These are phyloP conservation scores for Allium fistulosum DNA, from an alignment of 106 monocot genomes.

Conservation along the genomic window DNA sequence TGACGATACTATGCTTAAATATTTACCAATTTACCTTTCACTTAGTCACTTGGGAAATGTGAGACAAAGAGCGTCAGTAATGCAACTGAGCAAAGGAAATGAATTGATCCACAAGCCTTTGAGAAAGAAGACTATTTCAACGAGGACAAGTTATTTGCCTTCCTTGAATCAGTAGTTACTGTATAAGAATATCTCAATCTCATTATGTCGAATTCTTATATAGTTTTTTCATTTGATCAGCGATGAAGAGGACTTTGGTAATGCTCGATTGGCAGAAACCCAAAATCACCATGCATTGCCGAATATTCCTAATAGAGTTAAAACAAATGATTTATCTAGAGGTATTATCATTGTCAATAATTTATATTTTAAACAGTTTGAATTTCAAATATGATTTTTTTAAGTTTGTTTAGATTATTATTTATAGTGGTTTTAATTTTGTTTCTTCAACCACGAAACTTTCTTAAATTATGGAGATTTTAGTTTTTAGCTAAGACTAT, in stretches of 20 bases:
- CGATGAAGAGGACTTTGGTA: too few species aligned
- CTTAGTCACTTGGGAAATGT: constrained; percentile 52
- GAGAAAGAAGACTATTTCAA: constrained; percentile 98
- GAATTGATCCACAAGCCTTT: constrained; percentile 62
- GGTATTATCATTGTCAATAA: constrained; percentile 17
- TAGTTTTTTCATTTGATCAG: constrained; percentile 12
- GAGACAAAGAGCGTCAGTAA: constrained; percentile 29
- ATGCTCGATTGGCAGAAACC: too few species aligned
- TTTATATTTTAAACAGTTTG: too few species aligned
- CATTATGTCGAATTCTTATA: background rate
- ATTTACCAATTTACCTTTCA: background rate
- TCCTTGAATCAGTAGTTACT: background rate
- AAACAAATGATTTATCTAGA: constrained; percentile 18
- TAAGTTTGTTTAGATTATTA: too few species aligned
- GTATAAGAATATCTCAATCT: background rate
- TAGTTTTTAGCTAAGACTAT: too few species aligned
- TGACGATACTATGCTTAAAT: background rate
- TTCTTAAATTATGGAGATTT: too few species aligned
- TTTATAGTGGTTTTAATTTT: too few species aligned
- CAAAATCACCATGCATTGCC: constrained; percentile 18
- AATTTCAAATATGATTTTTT: too few species aligned
- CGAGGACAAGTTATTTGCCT: constrained; percentile 59
- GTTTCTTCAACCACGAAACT: too few species aligned
- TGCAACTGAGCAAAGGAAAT: constrained; percentile 33
- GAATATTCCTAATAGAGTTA: constrained; percentile 33